These are phyloP conservation scores for Stachybotrys echinatus DNA, from an alignment of 2,329 filamentous ascomycete species.

Conservation along the genomic window DNA sequence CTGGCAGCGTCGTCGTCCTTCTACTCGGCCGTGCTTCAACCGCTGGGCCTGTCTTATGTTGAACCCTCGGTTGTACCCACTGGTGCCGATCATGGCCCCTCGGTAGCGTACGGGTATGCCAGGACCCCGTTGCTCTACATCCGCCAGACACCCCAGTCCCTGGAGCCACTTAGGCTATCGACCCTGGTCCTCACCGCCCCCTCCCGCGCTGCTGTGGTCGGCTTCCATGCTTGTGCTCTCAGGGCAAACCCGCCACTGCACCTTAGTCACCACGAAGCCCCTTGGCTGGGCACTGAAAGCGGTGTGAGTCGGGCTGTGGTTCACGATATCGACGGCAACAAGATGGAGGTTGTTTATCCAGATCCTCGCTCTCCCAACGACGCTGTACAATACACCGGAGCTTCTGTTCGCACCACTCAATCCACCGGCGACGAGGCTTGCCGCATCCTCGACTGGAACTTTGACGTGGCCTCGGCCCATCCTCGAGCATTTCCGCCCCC, in stretches of 20 bases:
- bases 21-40: slow-evolving; percentile 73
- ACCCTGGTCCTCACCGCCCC: slow-evolving; percentile 64
- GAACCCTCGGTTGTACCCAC: slow-evolving; percentile 3
- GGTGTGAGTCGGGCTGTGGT: slow-evolving; percentile 47
- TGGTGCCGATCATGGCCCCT: slow-evolving; percentile 15
- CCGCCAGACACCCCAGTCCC: slow-evolving; percentile 32
- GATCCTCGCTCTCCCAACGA: slow-evolving; percentile 22
- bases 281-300: slow-evolving; percentile 27
- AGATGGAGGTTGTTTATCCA: slow-evolving; percentile 67
- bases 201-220: slow-evolving; percentile 58
- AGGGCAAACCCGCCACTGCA: slow-evolving; percentile 52
- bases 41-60: slow-evolving; percentile 66
- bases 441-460: slow-evolving; percentile 45
- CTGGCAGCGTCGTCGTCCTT: slow-evolving; percentile 78
- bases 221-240: slow-evolving; percentile 66
- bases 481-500: slow-evolving; percentile 4
- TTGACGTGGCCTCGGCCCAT: slow-evolving; percentile 29
- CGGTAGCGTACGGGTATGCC: slow-evolving; percentile 36
- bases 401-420: slow-evolving; percentile 26
- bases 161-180: slow-evolving; percentile 33
- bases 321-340: slow-evolving; percentile 78
- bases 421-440: slow-evolving; percentile 33
- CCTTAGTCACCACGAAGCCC: slow-evolving; percentile 18
- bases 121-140: slow-evolving; percentile 33
- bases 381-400: slow-evolving; percentile 25